These are phyloP conservation scores for barley (Hordeum vulgare) DNA, from an alignment of 176 grass and related monocot genomes.

Conservation along the genomic window DNA sequence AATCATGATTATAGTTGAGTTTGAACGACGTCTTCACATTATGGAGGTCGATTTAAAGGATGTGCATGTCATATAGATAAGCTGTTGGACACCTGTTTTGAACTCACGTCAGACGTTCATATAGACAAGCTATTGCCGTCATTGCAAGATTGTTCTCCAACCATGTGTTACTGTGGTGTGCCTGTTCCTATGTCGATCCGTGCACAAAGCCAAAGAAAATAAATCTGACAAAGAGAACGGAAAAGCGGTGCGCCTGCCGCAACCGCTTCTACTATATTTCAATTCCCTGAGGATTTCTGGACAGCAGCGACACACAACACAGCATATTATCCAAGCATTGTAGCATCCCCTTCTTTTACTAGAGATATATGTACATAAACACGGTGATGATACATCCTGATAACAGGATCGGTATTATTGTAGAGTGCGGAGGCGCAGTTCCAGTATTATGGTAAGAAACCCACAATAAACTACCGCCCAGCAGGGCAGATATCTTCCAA, in stretches of 20 bases:
- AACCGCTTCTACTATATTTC: not conserved
- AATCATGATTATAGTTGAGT: too few relatives aligned
- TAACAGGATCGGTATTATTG: not conserved
- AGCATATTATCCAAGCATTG: not conserved
- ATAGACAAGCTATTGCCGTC: too few relatives aligned
- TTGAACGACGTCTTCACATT: too few relatives aligned
- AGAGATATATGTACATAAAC: not conserved
- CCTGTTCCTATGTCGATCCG: not conserved
- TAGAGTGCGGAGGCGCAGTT: not conserved
- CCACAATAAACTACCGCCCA: not conserved
- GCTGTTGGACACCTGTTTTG: too few relatives aligned
- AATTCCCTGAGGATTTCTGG: not conserved
- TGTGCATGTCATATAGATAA: too few relatives aligned
- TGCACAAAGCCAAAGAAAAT: not conserved
- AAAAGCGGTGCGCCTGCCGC: not conserved
- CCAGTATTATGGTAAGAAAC: not conserved
- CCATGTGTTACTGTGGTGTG: not conserved
- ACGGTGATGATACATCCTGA: not conserved
- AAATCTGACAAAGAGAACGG: not conserved
- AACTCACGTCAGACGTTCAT: too few relatives aligned
- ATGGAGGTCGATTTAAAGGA: too few relatives aligned
- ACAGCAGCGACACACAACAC: not conserved
- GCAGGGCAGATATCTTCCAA: slow-evolving; percentile 73
- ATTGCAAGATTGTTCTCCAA: not conserved
- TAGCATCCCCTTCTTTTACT: not conserved